Conservation (phyloP, 257 asterid genomes). For the Solanum rostratum region DNA sequence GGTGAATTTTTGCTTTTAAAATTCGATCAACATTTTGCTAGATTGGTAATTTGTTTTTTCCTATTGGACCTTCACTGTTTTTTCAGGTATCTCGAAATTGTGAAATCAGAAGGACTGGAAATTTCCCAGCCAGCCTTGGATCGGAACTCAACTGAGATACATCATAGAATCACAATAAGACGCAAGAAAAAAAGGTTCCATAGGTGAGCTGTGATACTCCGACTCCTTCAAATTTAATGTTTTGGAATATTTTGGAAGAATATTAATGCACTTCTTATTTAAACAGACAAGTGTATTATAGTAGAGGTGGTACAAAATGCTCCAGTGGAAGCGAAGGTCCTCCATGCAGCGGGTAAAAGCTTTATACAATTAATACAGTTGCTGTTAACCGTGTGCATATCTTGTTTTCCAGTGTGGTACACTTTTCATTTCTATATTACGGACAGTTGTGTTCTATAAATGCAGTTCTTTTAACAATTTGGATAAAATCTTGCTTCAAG, state of each 20-base stretch:
- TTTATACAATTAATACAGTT: not conserved
- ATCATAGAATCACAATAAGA: slow-evolving; percentile 84
- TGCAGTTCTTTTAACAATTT: not conserved
- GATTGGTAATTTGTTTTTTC: not conserved
- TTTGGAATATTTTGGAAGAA: slow-evolving; percentile 3
- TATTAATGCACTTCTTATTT: not conserved
- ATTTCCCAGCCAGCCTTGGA: slow-evolving; percentile 99
- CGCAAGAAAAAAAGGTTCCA: slow-evolving; percentile 60
- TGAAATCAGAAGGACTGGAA: slow-evolving; percentile 79
- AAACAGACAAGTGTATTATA: slow-evolving; percentile 79
- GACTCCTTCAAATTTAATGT: not conserved
- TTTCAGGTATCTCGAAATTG: slow-evolving; percentile 61
- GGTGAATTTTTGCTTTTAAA: not conserved
- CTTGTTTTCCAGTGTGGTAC: not conserved
- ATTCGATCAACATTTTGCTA: not conserved
- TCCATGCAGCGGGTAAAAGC: slow-evolving; percentile 77
- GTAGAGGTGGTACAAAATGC: slow-evolving; percentile 72
- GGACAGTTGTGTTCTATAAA: not conserved
- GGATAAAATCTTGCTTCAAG: not conserved
- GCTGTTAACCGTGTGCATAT: not conserved
- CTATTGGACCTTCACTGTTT: not conserved
- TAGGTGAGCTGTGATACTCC: slow-evolving; percentile 29
- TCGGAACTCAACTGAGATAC: slow-evolving; percentile 96
- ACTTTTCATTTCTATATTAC: not conserved
- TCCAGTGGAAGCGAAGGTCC: slow-evolving; percentile 79